Conservation (phyloP, 352 stramenopile species). For the Phytopythium montanum region DNA sequence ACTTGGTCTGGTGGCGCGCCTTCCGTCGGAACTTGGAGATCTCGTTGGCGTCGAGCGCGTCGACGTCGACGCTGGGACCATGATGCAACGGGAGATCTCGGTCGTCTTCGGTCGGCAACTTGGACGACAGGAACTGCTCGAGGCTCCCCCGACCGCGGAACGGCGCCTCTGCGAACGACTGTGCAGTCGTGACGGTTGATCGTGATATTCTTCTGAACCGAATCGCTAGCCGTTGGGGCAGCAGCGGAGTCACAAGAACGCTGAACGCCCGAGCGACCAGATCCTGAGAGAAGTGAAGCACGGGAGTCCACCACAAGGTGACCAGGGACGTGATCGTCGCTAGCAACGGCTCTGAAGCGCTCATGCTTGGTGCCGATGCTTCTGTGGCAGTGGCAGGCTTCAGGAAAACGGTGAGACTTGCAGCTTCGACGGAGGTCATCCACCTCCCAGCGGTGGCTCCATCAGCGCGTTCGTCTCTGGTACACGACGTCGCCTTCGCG, state of each 20-base stretch:
- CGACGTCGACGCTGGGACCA: too few relatives aligned
- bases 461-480: not conserved
- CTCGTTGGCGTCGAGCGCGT: constrained; percentile 20
- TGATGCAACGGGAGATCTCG: too few relatives aligned
- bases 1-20: constrained; percentile 54
- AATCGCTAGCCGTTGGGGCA: not conserved
- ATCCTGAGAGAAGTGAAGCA: not conserved
- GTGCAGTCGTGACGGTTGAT: not conserved
- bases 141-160: constrained; percentile 1
- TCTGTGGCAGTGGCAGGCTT: constrained; percentile 4
- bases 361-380: not conserved
- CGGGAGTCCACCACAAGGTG: not conserved
- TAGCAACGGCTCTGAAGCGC: not conserved
- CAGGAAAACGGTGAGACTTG: constrained; percentile 24
- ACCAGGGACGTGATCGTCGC: not conserved
- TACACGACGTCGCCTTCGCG: not conserved
- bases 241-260: not conserved
- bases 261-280: not conserved
- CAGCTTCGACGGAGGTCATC: constrained; percentile 18
- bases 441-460: constrained; percentile 15
- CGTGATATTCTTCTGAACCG: not conserved
- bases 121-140: not conserved
- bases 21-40: constrained; percentile 57
- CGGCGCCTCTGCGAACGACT: not conserved
- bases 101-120: not conserved